phyloP scores from a whole-genome alignment of 345 rosid genomes.

The Populus simonii region DNA sequence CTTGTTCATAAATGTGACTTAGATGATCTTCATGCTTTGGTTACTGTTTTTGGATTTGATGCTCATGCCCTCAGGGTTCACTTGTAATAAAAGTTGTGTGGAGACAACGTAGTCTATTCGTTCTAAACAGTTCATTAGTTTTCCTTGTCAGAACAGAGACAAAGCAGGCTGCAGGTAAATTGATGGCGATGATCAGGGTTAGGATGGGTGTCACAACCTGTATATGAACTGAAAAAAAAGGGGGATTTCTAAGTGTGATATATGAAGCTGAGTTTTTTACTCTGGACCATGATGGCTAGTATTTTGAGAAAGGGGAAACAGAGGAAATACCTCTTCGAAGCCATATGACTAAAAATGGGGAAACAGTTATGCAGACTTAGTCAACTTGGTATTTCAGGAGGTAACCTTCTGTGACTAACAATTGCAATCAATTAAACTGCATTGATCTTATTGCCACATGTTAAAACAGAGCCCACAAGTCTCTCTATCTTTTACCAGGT shows the following conservation, averaged over 20 bases:
- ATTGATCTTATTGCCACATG: conserved; percentile 21
- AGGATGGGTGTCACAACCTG: background rate
- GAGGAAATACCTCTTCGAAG: conserved; percentile 6
- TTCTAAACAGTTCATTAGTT: no score
- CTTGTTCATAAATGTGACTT: no score
- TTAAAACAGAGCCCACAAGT: conserved; percentile 16
- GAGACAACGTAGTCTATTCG: background rate
- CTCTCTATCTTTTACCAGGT: background rate
- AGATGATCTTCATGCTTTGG: background rate
- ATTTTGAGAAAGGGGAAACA: background rate
- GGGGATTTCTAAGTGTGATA: no score
- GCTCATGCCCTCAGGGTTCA: background rate
- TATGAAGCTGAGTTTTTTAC: background rate
- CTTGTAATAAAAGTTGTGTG: background rate
- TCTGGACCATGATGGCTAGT: background rate
- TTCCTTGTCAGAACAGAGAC: background rate
- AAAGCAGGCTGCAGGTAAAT: background rate
- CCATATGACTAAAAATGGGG: conserved; percentile 3
- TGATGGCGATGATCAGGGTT: background rate
- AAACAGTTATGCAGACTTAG: conserved; percentile 5
- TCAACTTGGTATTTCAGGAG: conserved; percentile 26
- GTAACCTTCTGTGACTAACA: background rate
- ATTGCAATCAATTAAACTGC: background rate
- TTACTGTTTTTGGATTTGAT: background rate
- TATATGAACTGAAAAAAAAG: no score